A percentile compares a stretch with the other conserved stretches of the same genome.
phyloP scores from a whole-genome alignment of 2,329 filamentous ascomycete genomes.

The Chaetomium globosum region DNA sequence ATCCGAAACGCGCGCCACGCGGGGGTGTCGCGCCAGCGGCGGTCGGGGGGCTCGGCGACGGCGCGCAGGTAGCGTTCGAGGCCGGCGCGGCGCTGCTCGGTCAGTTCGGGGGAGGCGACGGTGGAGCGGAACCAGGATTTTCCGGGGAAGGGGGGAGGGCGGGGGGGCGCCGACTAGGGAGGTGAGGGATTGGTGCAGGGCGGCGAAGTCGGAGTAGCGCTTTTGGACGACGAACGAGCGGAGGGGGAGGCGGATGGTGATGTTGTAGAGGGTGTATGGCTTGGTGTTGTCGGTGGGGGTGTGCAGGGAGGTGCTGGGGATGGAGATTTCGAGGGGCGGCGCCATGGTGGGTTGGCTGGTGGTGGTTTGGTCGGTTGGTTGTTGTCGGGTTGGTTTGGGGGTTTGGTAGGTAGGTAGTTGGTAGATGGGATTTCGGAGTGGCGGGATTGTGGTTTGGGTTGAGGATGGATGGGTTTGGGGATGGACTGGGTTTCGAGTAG shows the following conservation, averaged over 20 bases:
- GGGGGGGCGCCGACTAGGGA: slow-evolving; percentile 64
- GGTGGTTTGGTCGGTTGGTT: slow-evolving; percentile 16
- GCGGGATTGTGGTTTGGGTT: not conserved
- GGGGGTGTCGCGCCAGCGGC: slow-evolving; percentile 72
- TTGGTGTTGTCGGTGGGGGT: slow-evolving; percentile 57
- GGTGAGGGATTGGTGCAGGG: slow-evolving; percentile 65
- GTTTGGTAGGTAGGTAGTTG: too few relatives aligned
- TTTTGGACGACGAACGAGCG: slow-evolving; percentile 76
- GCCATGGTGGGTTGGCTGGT: slow-evolving; percentile 43
- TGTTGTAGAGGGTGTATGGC: slow-evolving; percentile 76
- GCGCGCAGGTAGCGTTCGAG: slow-evolving; percentile 72
- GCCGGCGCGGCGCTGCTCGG: slow-evolving; percentile 67
- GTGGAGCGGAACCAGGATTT: slow-evolving; percentile 81
- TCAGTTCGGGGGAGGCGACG: slow-evolving; percentile 67
- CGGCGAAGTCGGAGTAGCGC: slow-evolving; percentile 78
- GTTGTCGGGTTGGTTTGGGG: not conserved
- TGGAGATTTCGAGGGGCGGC: slow-evolving; percentile 67
- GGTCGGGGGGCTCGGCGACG: slow-evolving; percentile 73
- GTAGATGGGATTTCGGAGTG: not conserved
- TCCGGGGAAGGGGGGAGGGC: slow-evolving; percentile 65
- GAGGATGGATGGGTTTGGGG: not conserved
- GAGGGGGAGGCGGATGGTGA: slow-evolving; percentile 74
- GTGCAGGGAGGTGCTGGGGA: slow-evolving; percentile 65
- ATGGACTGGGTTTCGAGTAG: not conserved
- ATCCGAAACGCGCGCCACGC: slow-evolving; percentile 75